Evolutionary conservation across 768 basidiomycete genomes (phyloP).

Genomic region (Mycena galopus): DNA sequence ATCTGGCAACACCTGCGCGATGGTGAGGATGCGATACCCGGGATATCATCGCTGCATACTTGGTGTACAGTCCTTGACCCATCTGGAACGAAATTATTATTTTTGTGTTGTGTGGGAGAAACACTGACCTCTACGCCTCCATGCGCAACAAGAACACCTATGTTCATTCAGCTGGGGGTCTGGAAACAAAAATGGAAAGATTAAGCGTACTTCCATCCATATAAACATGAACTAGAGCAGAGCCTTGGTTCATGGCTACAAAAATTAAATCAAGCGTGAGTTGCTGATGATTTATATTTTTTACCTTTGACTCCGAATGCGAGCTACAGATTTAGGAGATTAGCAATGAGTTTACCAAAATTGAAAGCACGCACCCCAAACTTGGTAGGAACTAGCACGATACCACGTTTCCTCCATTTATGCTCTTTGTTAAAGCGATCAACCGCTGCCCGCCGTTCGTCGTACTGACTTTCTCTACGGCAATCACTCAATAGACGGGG

Average conservation of each 20-base stretch:
- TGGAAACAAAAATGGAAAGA: not conserved
- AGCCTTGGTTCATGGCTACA: constrained; percentile 35
- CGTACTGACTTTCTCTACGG: constrained; percentile 34
- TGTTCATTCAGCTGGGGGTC: not conserved
- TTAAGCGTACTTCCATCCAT: constrained; percentile 36
- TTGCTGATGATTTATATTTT: too few species aligned
- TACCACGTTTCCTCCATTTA: constrained; percentile 38
- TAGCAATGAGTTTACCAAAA: not conserved
- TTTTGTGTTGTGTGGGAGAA: not conserved
- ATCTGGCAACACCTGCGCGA: constrained; percentile 37
- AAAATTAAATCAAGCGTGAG: not conserved
- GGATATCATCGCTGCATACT: constrained; percentile 1
- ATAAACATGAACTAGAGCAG: constrained; percentile 35
- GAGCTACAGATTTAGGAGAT: constrained; percentile 13
- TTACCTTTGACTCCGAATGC: constrained; percentile 36
- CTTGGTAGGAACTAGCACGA: constrained; percentile 36
- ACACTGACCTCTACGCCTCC: constrained; percentile 33
- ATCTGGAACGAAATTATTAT: constrained; percentile 8
- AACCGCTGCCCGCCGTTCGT: constrained; percentile 31
- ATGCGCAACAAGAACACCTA: constrained; percentile 37
- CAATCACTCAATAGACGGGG: constrained; percentile 36
- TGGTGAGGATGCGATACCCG: not conserved
- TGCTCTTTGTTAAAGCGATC: constrained; percentile 38
- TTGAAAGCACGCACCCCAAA: constrained; percentile 31
- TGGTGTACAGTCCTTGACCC: constrained; percentile 39